Evolutionary conservation across 2,329 filamentous ascomycete species (phyloP), one percentile per base, ranked within the genome.

Genomic region (Trichoderma koningiopsis): DNA sequence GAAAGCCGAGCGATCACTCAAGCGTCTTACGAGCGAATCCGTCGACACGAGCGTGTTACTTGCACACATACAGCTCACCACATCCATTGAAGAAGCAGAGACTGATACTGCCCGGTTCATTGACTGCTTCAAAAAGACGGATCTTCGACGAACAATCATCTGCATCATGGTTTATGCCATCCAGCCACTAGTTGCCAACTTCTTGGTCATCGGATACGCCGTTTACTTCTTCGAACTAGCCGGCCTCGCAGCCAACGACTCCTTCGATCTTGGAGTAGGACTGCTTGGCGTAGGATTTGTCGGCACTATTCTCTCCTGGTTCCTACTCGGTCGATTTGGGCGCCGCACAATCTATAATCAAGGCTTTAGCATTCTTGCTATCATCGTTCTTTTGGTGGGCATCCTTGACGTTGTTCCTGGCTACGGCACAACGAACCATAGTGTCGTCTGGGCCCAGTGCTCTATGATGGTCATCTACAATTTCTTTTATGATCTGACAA

Each of bases 191-290:
- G 40, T 43, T 43, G 40, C 40, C 40, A 43, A 43, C 40, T 43
- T 43, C n/a, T 6, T 43, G 11, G 40, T 43, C 16, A 76, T 78
- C 47, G 77, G 76, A 7, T 80, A 79, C 68, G 77, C 40, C 5
- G 80, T 79, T 1, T 83, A 81, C 72, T 83, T 83, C 73, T 82
- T 81, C 74, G 74, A 79, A 47, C 79, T 82, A 63, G 77, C 81
- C 1, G 82, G 83, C 61, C 75, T 83, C 35, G 68, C 75, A 19
- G 73, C 76, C 47, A 71, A 74, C 2, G 73, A 77, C 7, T 77
- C 80, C 0, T 83, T 81, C 71, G 76, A 76, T 58, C 77, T 84
- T 64, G 75, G 76, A 29, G 73, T 83, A 22, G 78, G 76, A 56
- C 58, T 62, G 3, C 62, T 68, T 5, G 62, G 55, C 5, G 56